Evolutionary conservation across 441 rosid species (phyloP).

Genomic region (Flueggea neowawraea): DNA sequence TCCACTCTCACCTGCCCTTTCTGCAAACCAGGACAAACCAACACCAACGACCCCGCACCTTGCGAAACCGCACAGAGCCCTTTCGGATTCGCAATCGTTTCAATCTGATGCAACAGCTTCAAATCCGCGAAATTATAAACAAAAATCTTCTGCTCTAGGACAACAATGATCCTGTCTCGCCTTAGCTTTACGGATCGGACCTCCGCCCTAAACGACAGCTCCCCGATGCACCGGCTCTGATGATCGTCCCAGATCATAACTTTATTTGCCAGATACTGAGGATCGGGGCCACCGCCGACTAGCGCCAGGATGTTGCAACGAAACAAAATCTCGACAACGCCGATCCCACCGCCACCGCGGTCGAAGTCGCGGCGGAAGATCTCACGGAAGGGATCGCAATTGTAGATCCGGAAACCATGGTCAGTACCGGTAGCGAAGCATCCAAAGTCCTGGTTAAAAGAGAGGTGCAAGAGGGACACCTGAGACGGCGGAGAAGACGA

Average conservation of each 20-base stretch:
- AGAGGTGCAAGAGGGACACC: slow-evolving; percentile 38
- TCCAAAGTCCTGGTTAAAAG: slow-evolving; percentile 67
- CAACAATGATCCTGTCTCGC: slow-evolving; percentile 76
- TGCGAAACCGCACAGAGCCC: slow-evolving; percentile 95
- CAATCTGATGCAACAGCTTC: slow-evolving; percentile 83
- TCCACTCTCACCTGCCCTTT: slow-evolving; percentile 94
- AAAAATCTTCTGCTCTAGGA: slow-evolving; percentile 80
- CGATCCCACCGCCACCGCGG: slow-evolving; percentile 64
- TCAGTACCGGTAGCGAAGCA: slow-evolving; percentile 86
- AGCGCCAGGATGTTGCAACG: slow-evolving; percentile 84
- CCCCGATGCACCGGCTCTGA: slow-evolving; percentile 86
- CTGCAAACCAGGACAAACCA: slow-evolving; percentile 91
- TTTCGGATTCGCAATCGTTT: slow-evolving; percentile 81
- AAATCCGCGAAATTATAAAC: slow-evolving; percentile 84
- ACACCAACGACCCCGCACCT: slow-evolving; percentile 63
- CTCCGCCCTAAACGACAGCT: slow-evolving; percentile 82
- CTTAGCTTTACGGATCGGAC: slow-evolving; percentile 80
- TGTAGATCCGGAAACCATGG: slow-evolving; percentile 85
- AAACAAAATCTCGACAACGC: slow-evolving; percentile 90
- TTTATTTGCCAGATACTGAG: slow-evolving; percentile 71
- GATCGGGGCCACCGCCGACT: slow-evolving; percentile 84
- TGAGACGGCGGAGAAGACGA: slow-evolving; percentile 15
- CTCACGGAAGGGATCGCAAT: slow-evolving; percentile 96
- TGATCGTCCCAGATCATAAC: slow-evolving; percentile 99
- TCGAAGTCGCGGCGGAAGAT: slow-evolving; percentile 87